Evolutionary conservation across 371 early-diverging fungal species (phyloP).

Genomic region (Cokeromyces recurvatus): DNA sequence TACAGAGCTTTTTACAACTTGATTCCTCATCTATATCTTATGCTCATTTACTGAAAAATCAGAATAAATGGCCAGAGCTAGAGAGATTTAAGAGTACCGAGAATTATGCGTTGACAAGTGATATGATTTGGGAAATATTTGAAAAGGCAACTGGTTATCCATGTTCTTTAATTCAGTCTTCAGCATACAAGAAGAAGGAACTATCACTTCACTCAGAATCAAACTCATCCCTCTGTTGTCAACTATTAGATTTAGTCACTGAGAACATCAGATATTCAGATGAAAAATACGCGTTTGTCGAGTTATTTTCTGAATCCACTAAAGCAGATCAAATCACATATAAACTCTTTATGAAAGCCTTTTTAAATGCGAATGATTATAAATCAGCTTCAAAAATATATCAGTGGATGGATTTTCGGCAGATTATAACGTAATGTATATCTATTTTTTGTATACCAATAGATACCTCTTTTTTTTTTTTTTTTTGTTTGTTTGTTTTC

Average conservation of each 20-base stretch:
- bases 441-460: constrained; percentile 3
- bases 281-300: constrained; percentile 7
- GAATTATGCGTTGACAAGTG: constrained; percentile 6
- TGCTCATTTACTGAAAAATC: constrained; percentile 6
- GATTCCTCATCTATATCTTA: constrained; percentile 11
- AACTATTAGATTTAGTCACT: not conserved
- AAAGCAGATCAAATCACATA: constrained; percentile 28
- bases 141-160: constrained; percentile 25
- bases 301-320: constrained; percentile 7
- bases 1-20: constrained; percentile 33
- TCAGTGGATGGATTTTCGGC: constrained; percentile 6
- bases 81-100: constrained; percentile 2
- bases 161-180: not conserved
- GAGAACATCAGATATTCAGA: not conserved
- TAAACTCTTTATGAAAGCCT: constrained; percentile 37
- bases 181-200: not conserved
- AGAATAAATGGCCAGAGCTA: constrained; percentile 12
- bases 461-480: not conserved
- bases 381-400: constrained; percentile 18
- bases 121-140: constrained; percentile 33
- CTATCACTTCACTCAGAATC: not conserved
- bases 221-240: not conserved
- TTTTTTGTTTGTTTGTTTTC: too few species aligned
- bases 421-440: not conserved
- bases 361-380: constrained; percentile 20